Evolutionary conservation across 768 basidiomycete genomes (phyloP), one percentile per base, ranked within the genome.

Genomic region (Bullera alba): DNA sequence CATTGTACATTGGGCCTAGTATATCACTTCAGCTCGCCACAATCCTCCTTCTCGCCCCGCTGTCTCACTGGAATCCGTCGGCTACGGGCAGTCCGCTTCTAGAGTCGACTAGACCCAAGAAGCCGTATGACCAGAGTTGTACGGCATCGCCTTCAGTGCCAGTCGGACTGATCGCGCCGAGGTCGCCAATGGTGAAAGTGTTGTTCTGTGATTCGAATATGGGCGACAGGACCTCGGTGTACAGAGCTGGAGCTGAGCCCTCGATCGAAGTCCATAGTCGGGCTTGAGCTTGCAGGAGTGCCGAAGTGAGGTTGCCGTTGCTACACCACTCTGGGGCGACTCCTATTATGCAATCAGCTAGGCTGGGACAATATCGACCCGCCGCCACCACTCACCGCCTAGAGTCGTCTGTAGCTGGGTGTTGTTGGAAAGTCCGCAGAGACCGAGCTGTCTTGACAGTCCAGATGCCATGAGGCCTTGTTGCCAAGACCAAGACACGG

Each of bases 391-490:
- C 30, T 5, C 30, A 41, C 34, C 39, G 2, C 37, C 22, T 6
- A 47, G 3, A 35, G 37, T 43, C 58, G 38, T 22, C 26, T 61
- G 39, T 4, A 65, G 66, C 21, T 67, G 55, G 21, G 57, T 61
- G 16, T 51, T 28, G 12, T 61, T 69, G 25, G 63, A 54, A 39
- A 59, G 59, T 16, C 67, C 61, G 53, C 75, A 75, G 35, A 76
- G 67, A 17, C 63, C 58, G 8, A 77, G 60, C 54, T 77, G 76
- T 28, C 70, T 65, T 8, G 73, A 72, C 17, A 77, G 57, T 7
- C 77, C 77, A 7, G 70, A 71, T 5, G 77, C 76, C 76, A 78
- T 77, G 23, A 77, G 53, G 19, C 71, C 76, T 61, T 77, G 75
- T 59, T 77, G 76, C 70, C 75, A 78, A 4, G 51, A 71, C 73